These are phyloP conservation scores for Sextonia rubra DNA, from an alignment of 164 flowering plant species.

Conservation along the genomic window DNA sequence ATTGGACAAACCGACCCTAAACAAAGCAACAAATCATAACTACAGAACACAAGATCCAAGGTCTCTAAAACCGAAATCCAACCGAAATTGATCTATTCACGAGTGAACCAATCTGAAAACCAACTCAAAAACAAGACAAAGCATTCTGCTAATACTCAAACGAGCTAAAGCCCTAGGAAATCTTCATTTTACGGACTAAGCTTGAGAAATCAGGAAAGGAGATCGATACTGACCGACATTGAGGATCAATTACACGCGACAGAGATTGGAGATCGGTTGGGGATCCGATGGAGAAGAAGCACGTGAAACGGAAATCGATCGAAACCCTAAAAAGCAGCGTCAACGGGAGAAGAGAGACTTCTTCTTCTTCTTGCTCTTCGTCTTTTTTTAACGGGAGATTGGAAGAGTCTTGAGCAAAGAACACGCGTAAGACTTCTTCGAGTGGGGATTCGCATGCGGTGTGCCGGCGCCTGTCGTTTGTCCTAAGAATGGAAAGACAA, in stretches of 20 bases:
- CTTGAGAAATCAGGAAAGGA: background rate
- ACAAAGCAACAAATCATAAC: no score
- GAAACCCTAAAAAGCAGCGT: background rate
- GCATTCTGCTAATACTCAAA: no score
- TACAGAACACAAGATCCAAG: background rate
- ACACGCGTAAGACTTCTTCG: no score
- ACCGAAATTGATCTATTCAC: background rate
- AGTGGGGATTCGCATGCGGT: no score
- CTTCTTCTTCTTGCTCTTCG: background rate
- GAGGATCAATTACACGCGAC: background rate
- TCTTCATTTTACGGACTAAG: background rate
- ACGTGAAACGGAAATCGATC: background rate
- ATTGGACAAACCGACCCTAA: no score
- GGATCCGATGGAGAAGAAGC: background rate
- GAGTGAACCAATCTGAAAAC: background rate
- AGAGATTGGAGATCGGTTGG: background rate
- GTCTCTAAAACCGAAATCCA: background rate
- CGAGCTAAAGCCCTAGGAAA: background rate
- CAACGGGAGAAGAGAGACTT: background rate
- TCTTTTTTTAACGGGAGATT: no score
- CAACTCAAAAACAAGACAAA: background rate
- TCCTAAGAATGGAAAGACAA: no score
- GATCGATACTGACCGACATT: background rate
- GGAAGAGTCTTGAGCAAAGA: no score
- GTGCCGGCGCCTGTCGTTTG: no score